A percentile compares a stretch with the other conserved stretches of the same genome.
Evolutionary conservation across 345 rosid genomes (phyloP).

Genomic region (Carallia pectinifolia): DNA sequence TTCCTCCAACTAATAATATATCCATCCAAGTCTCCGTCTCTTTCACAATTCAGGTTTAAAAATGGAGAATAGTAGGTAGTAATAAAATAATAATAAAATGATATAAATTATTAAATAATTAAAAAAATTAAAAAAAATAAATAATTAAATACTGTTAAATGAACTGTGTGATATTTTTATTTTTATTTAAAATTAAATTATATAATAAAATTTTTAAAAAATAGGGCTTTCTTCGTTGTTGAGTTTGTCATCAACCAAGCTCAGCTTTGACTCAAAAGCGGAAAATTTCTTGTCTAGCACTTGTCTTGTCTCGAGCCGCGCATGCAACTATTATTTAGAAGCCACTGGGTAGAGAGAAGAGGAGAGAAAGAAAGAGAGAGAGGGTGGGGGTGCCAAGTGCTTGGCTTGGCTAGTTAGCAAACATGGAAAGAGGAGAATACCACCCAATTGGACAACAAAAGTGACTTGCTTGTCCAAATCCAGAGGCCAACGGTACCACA

Average conservation of each 20-base stretch:
- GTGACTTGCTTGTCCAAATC: constrained; percentile 39
- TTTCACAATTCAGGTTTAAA: background rate
- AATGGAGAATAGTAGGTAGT: background rate
- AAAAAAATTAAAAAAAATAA: too few relatives aligned
- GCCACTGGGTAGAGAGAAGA: background rate
- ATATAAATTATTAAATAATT: too few relatives aligned
- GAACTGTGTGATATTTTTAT: too few relatives aligned
- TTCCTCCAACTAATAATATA: background rate
- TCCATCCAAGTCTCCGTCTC: background rate
- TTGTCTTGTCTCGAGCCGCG: constrained; percentile 53
- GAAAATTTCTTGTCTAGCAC: constrained; percentile 11
- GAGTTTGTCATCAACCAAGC: background rate
- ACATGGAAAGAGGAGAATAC: constrained; percentile 22
- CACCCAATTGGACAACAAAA: constrained; percentile 52
- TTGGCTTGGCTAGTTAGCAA: constrained; percentile 26
- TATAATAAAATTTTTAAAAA: too few relatives aligned
- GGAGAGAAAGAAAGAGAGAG: too few relatives aligned
- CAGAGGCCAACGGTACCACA: constrained; percentile 35
- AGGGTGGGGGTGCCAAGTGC: constrained; percentile 1
- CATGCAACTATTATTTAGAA: constrained; percentile 19
- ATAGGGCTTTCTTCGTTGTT: background rate
- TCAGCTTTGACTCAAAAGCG: background rate
- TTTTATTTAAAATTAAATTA: too few relatives aligned
- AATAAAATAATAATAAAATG: too few relatives aligned
- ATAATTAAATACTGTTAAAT: too few relatives aligned